Base-by-base conservation (phyloP, 202 grass and related monocot species). In the Bolboschoenoplectus hybrid region DNA sequence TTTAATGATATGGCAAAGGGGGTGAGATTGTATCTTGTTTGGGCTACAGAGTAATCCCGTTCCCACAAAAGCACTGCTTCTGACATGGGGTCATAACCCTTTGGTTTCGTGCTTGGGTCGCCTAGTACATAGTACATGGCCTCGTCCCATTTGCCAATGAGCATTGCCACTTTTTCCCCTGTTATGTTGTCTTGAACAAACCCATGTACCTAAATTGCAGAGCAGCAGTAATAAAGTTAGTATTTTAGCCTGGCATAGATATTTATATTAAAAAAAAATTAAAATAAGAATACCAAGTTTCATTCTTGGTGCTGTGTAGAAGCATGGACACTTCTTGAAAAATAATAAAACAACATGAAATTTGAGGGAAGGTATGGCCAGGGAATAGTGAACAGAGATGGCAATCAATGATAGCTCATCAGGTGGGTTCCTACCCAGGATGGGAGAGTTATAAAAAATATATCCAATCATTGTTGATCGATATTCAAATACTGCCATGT, bases 111-210 rank as follows among this genome's bases (percentile, higher is more conserved):
- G 87, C 89, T 93, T 85, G 91, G 95, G 85, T 97, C 95, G 45
- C 95, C 95, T 34, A 97, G 85, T 40, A 95, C 92, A 92, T 95
- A 97, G 84, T 97, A 97, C 88, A 97, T 87, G 67, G 95, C 90
- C 89, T 97, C 95, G 86, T 97, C 95, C 95, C 95, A 97, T 76
- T 97, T 97, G 68, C 95, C 95, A 16, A 97, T 93, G 86, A 97
- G 41, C 89, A 97, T 95, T 38, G 95, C 95, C 9, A 97, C 95
- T 63, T 95, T 97, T 85, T 91, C 57, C 35, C 92, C 95, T 45
- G 95, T 97, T 80, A 49, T 92, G 82, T 97, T 95, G 86, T 97
- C 93, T 95, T 95, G 91, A 69, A 97, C 93, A 95, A 95, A 97
- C 75, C 95, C 95, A 89, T 92, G 95, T 66, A 95, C 91, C 95